Percentiles rank a stretch among this genome's conserved stretches.
Evolutionary conservation across 2,329 filamentous ascomycete species (phyloP).

Genomic region (Stagonosporopsis tanaceti): DNA sequence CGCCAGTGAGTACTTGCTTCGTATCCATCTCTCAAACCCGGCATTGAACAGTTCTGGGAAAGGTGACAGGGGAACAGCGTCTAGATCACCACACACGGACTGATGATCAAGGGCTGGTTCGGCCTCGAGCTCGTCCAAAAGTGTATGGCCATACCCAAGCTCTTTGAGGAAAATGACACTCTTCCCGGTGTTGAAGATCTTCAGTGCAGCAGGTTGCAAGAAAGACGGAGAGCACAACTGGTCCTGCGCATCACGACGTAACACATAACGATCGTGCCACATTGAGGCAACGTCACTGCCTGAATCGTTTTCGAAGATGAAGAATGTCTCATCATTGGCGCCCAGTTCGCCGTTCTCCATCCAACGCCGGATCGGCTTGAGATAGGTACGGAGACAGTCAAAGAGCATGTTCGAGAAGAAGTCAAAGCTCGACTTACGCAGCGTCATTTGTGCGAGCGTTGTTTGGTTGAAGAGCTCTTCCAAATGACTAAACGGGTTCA

Average conservation of each 20-base stretch:
- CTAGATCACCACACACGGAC: slow-evolving; percentile 59
- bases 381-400: slow-evolving; percentile 81
- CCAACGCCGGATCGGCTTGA: slow-evolving; percentile 82
- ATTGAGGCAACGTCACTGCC: slow-evolving; percentile 69
- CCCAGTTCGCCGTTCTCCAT: slow-evolving; percentile 80
- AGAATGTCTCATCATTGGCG: slow-evolving; percentile 74
- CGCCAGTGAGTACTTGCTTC: slow-evolving; percentile 74
- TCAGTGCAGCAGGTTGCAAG: slow-evolving; percentile 70
- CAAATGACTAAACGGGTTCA: slow-evolving; percentile 72
- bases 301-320: slow-evolving; percentile 69
- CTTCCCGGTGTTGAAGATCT: slow-evolving; percentile 88
- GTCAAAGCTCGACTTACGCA: slow-evolving; percentile 67
- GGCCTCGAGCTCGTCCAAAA: slow-evolving; percentile 7
- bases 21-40: slow-evolving; percentile 78
- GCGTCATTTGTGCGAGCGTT: slow-evolving; percentile 73
- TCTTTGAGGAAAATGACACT: slow-evolving; percentile 84
- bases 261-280: slow-evolving; percentile 78
- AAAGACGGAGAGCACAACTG: slow-evolving; percentile 76
- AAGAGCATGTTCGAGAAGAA: slow-evolving; percentile 77
- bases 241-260: slow-evolving; percentile 69
- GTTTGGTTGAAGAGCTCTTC: slow-evolving; percentile 79
- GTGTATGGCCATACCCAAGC: slow-evolving; percentile 63
- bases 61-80: slow-evolving; percentile 62
- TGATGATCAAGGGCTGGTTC: slow-evolving; percentile 62
- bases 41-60: slow-evolving; percentile 78